phyloP scores from a whole-genome alignment of 371 early-diverging fungal species.

The Circinella umbellata region DNA sequence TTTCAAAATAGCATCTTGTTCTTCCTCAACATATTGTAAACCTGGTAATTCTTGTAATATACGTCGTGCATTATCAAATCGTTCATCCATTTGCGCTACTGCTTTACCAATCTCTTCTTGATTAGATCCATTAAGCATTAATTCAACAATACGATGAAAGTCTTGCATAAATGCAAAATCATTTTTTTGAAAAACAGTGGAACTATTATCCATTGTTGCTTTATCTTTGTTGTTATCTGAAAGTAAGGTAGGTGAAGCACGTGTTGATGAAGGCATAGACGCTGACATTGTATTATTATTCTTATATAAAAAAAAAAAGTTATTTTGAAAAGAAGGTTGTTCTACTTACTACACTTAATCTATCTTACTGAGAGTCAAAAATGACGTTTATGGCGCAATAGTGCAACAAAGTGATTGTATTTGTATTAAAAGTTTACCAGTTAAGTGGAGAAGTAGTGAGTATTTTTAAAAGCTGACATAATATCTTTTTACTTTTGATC shows the following conservation, averaged over 20 bases:
- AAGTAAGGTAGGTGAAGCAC: constrained; percentile 12
- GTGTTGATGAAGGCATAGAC: constrained; percentile 13
- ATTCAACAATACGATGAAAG: constrained; percentile 42
- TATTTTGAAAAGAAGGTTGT: background rate
- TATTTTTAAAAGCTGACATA: background rate
- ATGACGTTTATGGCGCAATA: too few species aligned
- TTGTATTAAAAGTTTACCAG: too few species aligned
- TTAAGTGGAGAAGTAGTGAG: too few species aligned
- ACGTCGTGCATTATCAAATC: constrained; percentile 41
- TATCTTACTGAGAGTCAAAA: too few species aligned
- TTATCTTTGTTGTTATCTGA: constrained; percentile 14
- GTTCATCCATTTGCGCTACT: constrained; percentile 47
- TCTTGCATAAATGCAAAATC: constrained; percentile 50
- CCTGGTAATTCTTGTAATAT: constrained; percentile 50
- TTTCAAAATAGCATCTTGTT: constrained; percentile 45
- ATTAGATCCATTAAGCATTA: constrained; percentile 35
- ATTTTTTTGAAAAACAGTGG: constrained; percentile 34
- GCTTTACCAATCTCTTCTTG: constrained; percentile 51
- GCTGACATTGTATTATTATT: background rate
- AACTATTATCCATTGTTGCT: background rate
- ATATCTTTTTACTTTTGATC: background rate
- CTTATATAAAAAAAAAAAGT: background rate
- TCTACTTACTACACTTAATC: too few species aligned
- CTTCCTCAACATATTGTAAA: constrained; percentile 48
- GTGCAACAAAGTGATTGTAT: too few species aligned